Conservation (phyloP, 345 rosid genomes). For the Moringa oleifera region DNA sequence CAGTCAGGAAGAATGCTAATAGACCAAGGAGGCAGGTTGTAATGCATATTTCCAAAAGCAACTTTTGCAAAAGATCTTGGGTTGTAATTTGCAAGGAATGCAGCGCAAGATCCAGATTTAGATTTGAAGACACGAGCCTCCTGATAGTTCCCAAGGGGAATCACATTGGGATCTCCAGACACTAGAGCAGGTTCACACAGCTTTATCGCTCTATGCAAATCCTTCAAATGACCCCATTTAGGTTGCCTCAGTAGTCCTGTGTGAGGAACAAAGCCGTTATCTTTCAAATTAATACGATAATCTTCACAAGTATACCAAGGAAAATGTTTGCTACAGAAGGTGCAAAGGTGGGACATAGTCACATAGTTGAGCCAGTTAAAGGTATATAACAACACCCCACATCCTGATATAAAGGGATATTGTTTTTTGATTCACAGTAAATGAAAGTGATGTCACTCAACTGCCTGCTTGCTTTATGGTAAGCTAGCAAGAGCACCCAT, state of each 20-base stretch:
- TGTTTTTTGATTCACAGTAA: too few relatives aligned
- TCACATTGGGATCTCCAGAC: constrained; percentile 55
- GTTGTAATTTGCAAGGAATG: constrained; percentile 86
- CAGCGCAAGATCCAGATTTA: constrained; percentile 81
- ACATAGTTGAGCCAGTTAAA: neutral
- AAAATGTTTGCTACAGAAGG: neutral
- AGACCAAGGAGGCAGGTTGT: constrained; percentile 98
- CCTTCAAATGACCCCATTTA: constrained; percentile 99
- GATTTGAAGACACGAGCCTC: constrained; percentile 94
- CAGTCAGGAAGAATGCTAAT: constrained; percentile 98
- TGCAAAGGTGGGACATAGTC: neutral
- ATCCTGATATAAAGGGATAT: neutral
- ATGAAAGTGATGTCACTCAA: neutral
- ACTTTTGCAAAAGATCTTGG: constrained; percentile 62
- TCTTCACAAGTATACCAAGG: neutral
- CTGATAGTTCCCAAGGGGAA: constrained; percentile 74
- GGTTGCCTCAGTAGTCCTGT: constrained; percentile 89
- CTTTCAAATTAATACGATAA: constrained; percentile 5
- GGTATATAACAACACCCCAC: neutral
- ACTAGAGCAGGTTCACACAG: constrained; percentile 88
- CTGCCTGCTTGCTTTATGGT: neutral
- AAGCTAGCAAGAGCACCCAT: neutral
- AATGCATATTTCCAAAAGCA: constrained; percentile 67
- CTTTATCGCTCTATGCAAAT: constrained; percentile 90
- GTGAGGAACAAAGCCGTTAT: constrained; percentile 13